Percentiles rank a stretch among this genome's conserved stretches.
phyloP scores from a whole-genome alignment of 1,284 basidiomycete genomes.

The Papiliotrema laurentii region DNA sequence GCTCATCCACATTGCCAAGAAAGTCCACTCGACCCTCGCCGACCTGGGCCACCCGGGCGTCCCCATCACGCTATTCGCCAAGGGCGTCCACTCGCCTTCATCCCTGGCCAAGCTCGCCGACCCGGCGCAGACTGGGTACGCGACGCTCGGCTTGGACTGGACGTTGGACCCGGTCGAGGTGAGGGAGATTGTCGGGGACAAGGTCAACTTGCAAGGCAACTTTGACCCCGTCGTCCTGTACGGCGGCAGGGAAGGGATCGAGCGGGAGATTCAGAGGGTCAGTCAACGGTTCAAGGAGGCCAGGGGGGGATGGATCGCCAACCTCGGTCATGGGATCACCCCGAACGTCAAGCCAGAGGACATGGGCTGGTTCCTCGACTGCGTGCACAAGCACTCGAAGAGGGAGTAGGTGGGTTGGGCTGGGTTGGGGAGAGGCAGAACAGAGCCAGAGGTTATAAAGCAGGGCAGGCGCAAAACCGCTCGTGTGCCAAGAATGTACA shows the following conservation, averaged over 20 bases:
- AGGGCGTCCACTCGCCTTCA: conserved; percentile 69
- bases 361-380: conserved; percentile 82
- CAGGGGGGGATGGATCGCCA: conserved; percentile 80
- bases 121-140: conserved; percentile 62
- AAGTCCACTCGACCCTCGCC: conserved; percentile 61
- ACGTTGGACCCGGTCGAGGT: conserved; percentile 69
- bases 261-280: conserved; percentile 78
- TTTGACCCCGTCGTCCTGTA: conserved; percentile 86
- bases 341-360: conserved; percentile 93
- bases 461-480: not conserved
- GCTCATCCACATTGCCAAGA: conserved; percentile 48
- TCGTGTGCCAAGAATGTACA: not conserved
- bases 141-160: conserved; percentile 87
- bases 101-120: conserved; percentile 32
- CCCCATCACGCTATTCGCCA: conserved; percentile 87
- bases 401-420: conserved; percentile 4
- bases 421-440: not conserved
- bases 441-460: not conserved
- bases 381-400: conserved; percentile 70
- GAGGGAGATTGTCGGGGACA: conserved; percentile 56
- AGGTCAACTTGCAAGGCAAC: conserved; percentile 87
- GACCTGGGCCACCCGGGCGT: conserved; percentile 57
- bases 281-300: conserved; percentile 65
- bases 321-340: conserved; percentile 95
- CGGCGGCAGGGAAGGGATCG: conserved; percentile 82